Conservation (phyloP, 345 rosid species). For the Eucalyptus urophylla region DNA sequence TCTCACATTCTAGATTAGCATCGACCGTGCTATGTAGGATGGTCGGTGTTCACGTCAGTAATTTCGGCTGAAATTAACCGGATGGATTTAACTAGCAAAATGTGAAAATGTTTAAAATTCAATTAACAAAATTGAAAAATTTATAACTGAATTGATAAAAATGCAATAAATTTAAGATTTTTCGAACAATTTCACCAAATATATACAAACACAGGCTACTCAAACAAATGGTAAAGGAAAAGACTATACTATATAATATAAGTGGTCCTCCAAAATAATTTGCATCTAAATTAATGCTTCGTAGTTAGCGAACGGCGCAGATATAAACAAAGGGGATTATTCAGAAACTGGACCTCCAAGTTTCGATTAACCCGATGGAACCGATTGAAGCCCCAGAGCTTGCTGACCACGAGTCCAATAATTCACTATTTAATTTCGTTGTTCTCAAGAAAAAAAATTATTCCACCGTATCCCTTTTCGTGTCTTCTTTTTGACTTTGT, state of each 20-base stretch:
- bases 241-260: not conserved
- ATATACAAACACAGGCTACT: not conserved
- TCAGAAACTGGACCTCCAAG: not conserved
- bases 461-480: not conserved
- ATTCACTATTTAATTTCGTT: not conserved
- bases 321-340: not conserved
- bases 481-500: not conserved
- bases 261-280: not conserved
- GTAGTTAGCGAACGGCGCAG: not conserved
- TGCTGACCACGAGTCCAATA: not conserved
- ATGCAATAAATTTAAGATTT: too few relatives aligned
- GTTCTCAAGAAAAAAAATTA: not conserved
- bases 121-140: too few relatives aligned
- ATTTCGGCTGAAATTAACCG: too few relatives aligned
- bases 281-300: not conserved
- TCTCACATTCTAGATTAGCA: fast-evolving
- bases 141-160: too few relatives aligned
- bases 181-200: too few relatives aligned
- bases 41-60: fast-evolving
- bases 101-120: too few relatives aligned
- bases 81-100: too few relatives aligned
- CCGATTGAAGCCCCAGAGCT: not conserved
- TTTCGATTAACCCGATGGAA: not conserved
- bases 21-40: too few relatives aligned
- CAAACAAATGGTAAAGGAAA: not conserved